phyloP scores from a whole-genome alignment of 345 rosid species.

The Passiflora organensis region DNA sequence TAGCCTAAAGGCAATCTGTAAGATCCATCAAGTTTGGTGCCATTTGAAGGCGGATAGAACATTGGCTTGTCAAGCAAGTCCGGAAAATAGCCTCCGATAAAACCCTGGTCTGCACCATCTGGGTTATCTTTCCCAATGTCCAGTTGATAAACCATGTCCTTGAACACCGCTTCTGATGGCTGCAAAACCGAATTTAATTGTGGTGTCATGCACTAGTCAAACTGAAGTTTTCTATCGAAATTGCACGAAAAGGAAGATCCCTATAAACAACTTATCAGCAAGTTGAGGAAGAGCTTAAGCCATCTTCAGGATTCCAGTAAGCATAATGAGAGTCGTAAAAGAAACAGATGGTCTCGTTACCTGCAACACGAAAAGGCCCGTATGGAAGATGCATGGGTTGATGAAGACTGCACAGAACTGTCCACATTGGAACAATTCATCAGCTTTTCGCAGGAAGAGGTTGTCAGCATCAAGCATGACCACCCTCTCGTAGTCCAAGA shows the following conservation, averaged over 20 bases:
- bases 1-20: slow-evolving; percentile 93
- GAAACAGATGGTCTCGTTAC: slow-evolving; percentile 25
- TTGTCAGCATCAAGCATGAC: slow-evolving; percentile 93
- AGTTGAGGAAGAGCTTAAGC: no score
- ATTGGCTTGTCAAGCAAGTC: slow-evolving; percentile 74
- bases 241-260: background rate
- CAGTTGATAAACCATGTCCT: slow-evolving; percentile 71
- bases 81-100: slow-evolving; percentile 79
- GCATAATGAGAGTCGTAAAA: no score
- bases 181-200: slow-evolving; percentile 31
- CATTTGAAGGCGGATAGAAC: slow-evolving; percentile 61
- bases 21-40: slow-evolving; percentile 47
- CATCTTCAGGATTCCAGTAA: background rate
- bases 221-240: background rate
- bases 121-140: slow-evolving; percentile 54
- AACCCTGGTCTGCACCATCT: slow-evolving; percentile 99
- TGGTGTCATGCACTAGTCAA: no score
- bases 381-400: slow-evolving; percentile 96
- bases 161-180: slow-evolving; percentile 73
- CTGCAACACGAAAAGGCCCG: slow-evolving; percentile 89
- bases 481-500: slow-evolving; percentile 74
- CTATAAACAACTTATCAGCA: no score
- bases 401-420: slow-evolving; percentile 92
- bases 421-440: slow-evolving; percentile 92
- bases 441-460: slow-evolving; percentile 73